phyloP scores from a whole-genome alignment of 139 green algal species.

The Pleodorina starrii region DNA sequence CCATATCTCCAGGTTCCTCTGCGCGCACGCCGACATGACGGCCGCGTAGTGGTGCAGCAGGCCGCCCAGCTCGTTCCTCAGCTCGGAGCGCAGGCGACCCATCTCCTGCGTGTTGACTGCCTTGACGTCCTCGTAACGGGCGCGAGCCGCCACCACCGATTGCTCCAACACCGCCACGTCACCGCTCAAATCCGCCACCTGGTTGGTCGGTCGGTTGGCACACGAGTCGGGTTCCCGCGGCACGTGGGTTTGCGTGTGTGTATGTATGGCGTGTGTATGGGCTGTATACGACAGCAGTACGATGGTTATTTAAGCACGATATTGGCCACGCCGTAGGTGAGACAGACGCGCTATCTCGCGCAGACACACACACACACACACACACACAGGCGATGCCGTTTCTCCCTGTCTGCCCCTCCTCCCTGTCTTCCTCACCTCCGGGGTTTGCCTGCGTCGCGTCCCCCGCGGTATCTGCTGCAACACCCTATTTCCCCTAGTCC shows the following conservation, averaged over 20 bases:
- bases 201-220: not conserved
- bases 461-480: too few relatives aligned
- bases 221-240: not conserved
- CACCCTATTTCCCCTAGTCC: too few relatives aligned
- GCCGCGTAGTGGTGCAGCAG: constrained; percentile 26
- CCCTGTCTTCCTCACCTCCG: too few relatives aligned
- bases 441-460: too few relatives aligned
- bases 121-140: constrained; percentile 73
- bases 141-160: constrained; percentile 57
- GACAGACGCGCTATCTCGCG: too few relatives aligned
- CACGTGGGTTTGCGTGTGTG: not conserved
- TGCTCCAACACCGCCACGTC: constrained; percentile 70
- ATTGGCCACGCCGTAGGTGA: too few relatives aligned
- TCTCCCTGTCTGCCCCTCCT: too few relatives aligned
- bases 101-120: constrained; percentile 67
- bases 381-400: too few relatives aligned
- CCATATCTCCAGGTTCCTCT: constrained; percentile 66
- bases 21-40: constrained; percentile 28
- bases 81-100: constrained; percentile 46
- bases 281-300: too few relatives aligned
- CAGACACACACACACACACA: too few relatives aligned
- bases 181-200: constrained; percentile 56
- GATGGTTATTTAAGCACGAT: too few relatives aligned
- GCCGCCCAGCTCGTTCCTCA: constrained; percentile 26
- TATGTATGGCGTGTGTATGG: too few relatives aligned